phyloP scores from a whole-genome alignment of 345 rosid genomes.

The Ricinus communis region DNA sequence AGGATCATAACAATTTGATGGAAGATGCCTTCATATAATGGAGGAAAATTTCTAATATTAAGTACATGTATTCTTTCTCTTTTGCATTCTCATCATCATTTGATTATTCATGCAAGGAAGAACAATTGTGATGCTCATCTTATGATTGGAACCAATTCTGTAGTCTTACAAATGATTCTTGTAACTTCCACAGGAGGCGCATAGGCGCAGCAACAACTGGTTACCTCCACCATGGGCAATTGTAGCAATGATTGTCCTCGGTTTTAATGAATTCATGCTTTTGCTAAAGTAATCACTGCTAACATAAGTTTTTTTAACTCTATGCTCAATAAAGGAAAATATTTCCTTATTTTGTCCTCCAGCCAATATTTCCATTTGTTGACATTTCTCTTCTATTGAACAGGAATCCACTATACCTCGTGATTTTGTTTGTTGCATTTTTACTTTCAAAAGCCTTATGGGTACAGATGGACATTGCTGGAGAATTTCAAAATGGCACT shows the following conservation, averaged over 20 bases:
- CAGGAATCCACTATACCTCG: conserved; percentile 80
- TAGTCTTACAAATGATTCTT: conserved; percentile 9
- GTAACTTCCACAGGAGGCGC: conserved; percentile 55
- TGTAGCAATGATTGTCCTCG: conserved; percentile 57
- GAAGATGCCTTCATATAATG: no score
- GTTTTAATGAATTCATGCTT: conserved; percentile 77
- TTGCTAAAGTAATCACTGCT: conserved; percentile 52
- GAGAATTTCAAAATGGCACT: conserved; percentile 63
- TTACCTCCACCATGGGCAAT: conserved; percentile 78
- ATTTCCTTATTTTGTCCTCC: background rate
- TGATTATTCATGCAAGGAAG: background rate
- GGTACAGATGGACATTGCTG: conserved; percentile 66
- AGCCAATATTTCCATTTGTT: background rate
- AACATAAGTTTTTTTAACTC: background rate
- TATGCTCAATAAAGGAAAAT: background rate
- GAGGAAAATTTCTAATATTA: background rate
- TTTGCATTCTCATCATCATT: background rate
- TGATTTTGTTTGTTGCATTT: conserved; percentile 54
- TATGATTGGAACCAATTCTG: conserved; percentile 3
- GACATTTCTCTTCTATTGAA: conserved; percentile 24
- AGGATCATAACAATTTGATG: no score
- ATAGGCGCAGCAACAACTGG: conserved; percentile 62
- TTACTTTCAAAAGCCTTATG: conserved; percentile 65
- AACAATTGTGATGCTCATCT: background rate
- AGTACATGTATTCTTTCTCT: background rate